Evolutionary conservation across 352 stramenopile species (phyloP).

Genomic region (Globisporangium paddicum): DNA sequence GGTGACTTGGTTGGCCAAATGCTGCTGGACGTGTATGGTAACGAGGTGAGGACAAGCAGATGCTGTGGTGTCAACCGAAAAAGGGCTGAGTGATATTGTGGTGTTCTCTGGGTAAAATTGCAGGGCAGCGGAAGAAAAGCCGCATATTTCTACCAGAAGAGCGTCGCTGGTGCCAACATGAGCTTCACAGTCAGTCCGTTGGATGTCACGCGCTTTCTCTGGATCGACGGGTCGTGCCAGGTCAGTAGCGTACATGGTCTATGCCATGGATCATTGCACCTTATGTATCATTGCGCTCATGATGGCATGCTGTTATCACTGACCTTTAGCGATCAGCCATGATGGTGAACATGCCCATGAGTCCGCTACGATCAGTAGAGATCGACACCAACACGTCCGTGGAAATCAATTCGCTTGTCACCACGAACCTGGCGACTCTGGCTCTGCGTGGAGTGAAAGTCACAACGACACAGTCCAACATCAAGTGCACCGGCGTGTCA

Average conservation of each 20-base stretch:
- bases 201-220: constrained; percentile 45
- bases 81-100: not conserved
- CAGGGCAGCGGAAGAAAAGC: constrained; percentile 24
- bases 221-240: constrained; percentile 69
- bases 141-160: constrained; percentile 27
- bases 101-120: not conserved
- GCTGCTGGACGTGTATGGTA: constrained; percentile 38
- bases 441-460: constrained; percentile 28
- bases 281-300: too few species aligned
- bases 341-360: constrained; percentile 29
- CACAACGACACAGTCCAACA: constrained; percentile 38
- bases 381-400: constrained; percentile 54
- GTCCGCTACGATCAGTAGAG: constrained; percentile 18
- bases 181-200: constrained; percentile 24
- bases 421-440: constrained; percentile 11
- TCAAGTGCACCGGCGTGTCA: constrained; percentile 36
- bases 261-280: too few species aligned
- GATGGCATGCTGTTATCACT: not conserved
- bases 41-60: constrained; percentile 40
- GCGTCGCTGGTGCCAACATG: constrained; percentile 19
- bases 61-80: too few species aligned
- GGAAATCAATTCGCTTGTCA: constrained; percentile 30
- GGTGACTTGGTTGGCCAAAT: constrained; percentile 23
- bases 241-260: too few species aligned
- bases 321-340: constrained; percentile 36